A percentile compares a stretch with the other conserved stretches of the same genome.
phyloP scores from a whole-genome alignment of 306 rosid species.

The Gastrolobium bilobum region DNA sequence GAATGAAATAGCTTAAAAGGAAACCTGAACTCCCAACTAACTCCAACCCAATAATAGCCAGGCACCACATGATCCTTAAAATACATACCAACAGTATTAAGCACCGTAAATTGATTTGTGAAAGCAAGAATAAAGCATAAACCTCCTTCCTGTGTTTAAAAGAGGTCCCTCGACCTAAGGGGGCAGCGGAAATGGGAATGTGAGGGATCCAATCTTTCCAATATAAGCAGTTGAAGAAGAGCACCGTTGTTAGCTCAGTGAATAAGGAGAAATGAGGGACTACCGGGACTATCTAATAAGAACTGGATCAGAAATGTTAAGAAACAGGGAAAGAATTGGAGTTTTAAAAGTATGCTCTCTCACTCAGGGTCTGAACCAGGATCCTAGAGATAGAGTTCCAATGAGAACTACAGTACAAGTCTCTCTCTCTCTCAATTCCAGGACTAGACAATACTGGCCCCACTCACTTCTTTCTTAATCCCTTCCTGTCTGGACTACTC shows the following conservation, averaged over 20 bases:
- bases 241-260: conserved; percentile 7
- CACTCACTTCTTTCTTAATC: no score
- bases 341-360: no score
- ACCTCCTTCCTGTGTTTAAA: background rate
- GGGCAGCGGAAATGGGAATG: background rate
- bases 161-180: background rate
- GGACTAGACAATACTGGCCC: no score
- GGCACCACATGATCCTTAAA: conserved; percentile 25
- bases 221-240: conserved; percentile 28
- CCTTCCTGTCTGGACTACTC: no score
- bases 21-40: conserved; percentile 1
- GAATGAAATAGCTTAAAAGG: conserved; percentile 20
- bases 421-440: no score
- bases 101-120: background rate
- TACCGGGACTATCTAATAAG: no score
- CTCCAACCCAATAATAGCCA: background rate
- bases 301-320: no score
- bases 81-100: background rate
- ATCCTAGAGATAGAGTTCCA: no score
- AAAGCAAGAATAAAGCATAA: background rate
- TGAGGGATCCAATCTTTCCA: background rate
- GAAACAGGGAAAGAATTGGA: no score
- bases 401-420: no score
- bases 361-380: no score
- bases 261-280: conserved; percentile 33